Base-by-base conservation (phyloP, 176 grass and related monocot genomes). In the Thalia dealbata region DNA sequence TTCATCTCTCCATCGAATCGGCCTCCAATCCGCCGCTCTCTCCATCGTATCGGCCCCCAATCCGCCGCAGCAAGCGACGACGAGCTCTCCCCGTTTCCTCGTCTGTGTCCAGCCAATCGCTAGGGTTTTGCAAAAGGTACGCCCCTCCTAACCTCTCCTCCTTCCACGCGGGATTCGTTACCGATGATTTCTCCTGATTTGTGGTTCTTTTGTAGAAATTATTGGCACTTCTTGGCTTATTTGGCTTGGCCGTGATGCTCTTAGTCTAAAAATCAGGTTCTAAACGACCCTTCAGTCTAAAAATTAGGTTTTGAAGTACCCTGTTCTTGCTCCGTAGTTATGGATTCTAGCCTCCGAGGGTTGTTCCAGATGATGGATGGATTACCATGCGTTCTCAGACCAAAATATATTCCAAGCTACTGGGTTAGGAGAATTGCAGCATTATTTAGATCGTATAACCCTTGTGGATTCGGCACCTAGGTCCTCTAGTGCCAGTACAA, bases 261-360 rank as follows among this genome's bases (percentile, higher is more conserved):
- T 30, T 38, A 26, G 18, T 50, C 25, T 23, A 52, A 67, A 22
- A 55, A 19, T 54, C 23, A 26, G 35, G 62, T 67, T 55, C 54
- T 67, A 21, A 27, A 52, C 15, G 25, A 25, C 32, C 3, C 32
- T 38, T n/a, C n/a, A 26, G 18, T 50, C 25, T 23, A 52, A 67
- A 22, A 55, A 19, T 54, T 38, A 26, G 35, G 62, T 67, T 55
- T 67, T 67, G 28, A 27, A 52, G 22, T 16, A 25, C 32, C 3
- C 32, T 38, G 27, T 78, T 3, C 41, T 51, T 32, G 7, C 27
- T n/a, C 67, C 25, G 61, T 78, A 23, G 54, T 71, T 28, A 70
- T 78, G 76, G 76, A 71, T 70, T 71, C 52, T n/a, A 52, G 67
- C 7, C 32, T 79, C 54, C 38, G 29, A 6, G 77, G 71, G 41